These are phyloP conservation scores for Adansonia gregorii DNA, from an alignment of 441 rosid genomes.

Conservation along the genomic window DNA sequence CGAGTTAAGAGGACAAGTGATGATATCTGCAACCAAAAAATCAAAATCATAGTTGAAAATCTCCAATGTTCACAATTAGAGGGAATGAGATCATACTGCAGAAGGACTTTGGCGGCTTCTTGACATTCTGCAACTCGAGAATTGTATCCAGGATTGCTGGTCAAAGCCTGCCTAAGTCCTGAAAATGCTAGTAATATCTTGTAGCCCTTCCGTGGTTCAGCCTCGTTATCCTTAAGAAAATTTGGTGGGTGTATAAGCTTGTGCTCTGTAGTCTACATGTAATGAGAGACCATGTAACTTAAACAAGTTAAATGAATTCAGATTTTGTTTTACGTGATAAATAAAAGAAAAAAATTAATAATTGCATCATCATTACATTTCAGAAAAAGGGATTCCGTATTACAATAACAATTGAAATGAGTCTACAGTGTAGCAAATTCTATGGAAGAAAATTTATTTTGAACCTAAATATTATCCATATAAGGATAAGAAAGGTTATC, in stretches of 20 bases:
- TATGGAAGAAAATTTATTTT: background rate
- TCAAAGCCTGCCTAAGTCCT: constrained; percentile 85
- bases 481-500: background rate
- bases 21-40: background rate
- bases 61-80: background rate
- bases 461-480: background rate
- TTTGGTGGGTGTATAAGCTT: constrained; percentile 57
- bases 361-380: background rate
- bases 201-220: constrained; percentile 54
- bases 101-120: constrained; percentile 84
- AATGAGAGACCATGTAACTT: constrained; percentile 35
- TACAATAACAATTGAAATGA: background rate
- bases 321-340: background rate
- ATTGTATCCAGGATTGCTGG: constrained; percentile 91
- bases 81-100: constrained; percentile 51
- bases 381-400: background rate
- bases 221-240: constrained; percentile 26
- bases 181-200: constrained; percentile 90
- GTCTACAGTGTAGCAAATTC: background rate
- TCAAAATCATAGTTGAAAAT: background rate
- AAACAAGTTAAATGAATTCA: constrained; percentile 4
- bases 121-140: constrained; percentile 86
- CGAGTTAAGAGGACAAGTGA: background rate
- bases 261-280: constrained; percentile 74
- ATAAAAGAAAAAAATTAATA: background rate